A percentile compares a stretch with the other conserved stretches of the same genome.
These are phyloP conservation scores for Trichoderma sp. DNA, from an alignment of 2,329 filamentous ascomycete species.

Conservation along the genomic window DNA sequence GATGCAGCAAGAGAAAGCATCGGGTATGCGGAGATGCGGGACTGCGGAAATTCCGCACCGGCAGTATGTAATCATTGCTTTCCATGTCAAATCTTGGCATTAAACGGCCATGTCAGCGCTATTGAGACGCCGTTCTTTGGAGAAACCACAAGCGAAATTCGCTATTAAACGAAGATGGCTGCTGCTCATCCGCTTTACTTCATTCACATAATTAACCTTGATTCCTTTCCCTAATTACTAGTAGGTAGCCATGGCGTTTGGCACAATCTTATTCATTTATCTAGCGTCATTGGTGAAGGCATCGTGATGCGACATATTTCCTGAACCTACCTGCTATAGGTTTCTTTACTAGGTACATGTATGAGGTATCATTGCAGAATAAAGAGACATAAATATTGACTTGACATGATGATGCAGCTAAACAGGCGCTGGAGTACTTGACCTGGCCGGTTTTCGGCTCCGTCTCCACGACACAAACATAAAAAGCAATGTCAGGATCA, in stretches of 20 bases:
- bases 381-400: neutral
- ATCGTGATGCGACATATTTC: neutral
- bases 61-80: neutral
- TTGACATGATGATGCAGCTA: neutral
- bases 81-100: neutral
- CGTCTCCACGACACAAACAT: slow-evolving; percentile 15
- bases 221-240: neutral
- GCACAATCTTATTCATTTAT: neutral
- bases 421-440: neutral
- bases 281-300: neutral
- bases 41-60: neutral
- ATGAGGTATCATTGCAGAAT: neutral
- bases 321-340: neutral
- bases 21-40: neutral
- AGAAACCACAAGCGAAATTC: neutral
- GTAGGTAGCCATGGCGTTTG: neutral
- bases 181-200: neutral
- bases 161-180: neutral
- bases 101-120: neutral
- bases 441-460: neutral
- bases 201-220: neutral
- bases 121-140: neutral
- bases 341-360: neutral
- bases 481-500: slow-evolving; percentile 4
- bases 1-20: neutral